Evolutionary conservation across 163 green algal genomes (phyloP).

Genomic region (Chlorella variabilis): DNA sequence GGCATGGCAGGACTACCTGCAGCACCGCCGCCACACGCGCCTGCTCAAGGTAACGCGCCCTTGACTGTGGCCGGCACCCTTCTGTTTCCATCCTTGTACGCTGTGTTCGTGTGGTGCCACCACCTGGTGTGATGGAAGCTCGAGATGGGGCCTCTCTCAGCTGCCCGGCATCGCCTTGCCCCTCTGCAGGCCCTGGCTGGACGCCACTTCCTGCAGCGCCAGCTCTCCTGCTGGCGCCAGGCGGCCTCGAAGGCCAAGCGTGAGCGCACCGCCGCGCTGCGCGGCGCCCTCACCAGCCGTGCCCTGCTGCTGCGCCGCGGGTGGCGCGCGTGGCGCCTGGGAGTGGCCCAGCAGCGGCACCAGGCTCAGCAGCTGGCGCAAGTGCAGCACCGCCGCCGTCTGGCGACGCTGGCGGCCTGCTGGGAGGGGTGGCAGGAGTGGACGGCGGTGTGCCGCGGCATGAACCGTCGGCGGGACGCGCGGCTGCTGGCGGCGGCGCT

Average conservation of each 20-base stretch:
- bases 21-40: background rate
- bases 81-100: too few species aligned
- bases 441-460: background rate
- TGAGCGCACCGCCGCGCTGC: background rate
- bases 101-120: too few species aligned
- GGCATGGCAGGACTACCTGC: slow-evolving; percentile 17
- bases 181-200: too few species aligned
- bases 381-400: slow-evolving; percentile 5
- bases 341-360: background rate
- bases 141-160: too few species aligned
- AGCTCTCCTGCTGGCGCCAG: slow-evolving; percentile 14
- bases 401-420: background rate
- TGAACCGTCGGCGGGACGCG: background rate
- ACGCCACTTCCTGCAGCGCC: background rate
- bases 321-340: slow-evolving; percentile 3
- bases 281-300: background rate
- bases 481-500: background rate
- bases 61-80: too few species aligned
- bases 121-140: too few species aligned
- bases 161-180: too few species aligned
- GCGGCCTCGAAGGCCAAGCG: background rate
- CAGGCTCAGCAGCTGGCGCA: too few species aligned
- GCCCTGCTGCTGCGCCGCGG: slow-evolving; percentile 9
- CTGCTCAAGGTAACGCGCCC: background rate
- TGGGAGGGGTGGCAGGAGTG: slow-evolving; percentile 26